Conservation (phyloP, 2,329 filamentous ascomycete species). For the Pseudonectria buxi region DNA sequence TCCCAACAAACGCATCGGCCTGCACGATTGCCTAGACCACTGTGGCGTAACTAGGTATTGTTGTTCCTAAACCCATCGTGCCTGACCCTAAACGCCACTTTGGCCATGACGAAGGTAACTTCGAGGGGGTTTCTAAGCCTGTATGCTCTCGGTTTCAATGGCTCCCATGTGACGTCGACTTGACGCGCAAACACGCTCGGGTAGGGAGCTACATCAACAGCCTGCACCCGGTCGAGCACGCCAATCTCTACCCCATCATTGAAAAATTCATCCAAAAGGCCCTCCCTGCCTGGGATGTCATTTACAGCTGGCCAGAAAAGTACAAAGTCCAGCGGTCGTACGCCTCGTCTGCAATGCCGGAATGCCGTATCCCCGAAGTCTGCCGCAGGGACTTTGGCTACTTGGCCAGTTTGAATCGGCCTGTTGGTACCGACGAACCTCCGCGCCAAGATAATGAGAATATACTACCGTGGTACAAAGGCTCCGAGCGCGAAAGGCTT, state of each 20-base stretch:
- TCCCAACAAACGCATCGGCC: conserved; percentile 23
- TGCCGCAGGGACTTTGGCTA: conserved; percentile 6
- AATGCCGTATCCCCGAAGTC: conserved; percentile 14
- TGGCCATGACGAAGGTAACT: too few relatives aligned
- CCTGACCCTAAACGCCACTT: too few relatives aligned
- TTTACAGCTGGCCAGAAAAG: conserved; percentile 26
- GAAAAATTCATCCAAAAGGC: conserved; percentile 34
- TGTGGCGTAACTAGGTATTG: conserved; percentile 28
- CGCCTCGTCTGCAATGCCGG: background rate
- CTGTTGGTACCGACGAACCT: conserved; percentile 17
- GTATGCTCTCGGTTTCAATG: conserved; percentile 33
- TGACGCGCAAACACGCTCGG: conserved; percentile 28
- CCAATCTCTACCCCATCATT: conserved; percentile 32
- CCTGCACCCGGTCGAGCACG: conserved; percentile 37
- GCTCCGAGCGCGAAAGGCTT: conserved; percentile 14
- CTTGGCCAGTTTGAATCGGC: conserved; percentile 16
- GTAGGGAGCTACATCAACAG: conserved; percentile 50
- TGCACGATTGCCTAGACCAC: conserved; percentile 30
- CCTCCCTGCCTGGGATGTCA: conserved; percentile 40
- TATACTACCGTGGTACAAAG: conserved; percentile 8
- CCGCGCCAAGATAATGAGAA: conserved; percentile 12
- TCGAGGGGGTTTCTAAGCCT: too few relatives aligned
- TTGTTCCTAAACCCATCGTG: conserved; percentile 18
- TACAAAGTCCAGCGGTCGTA: conserved; percentile 19
- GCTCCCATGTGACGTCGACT: conserved; percentile 44